Conservation (phyloP, 1,139 yeast species). For the Pneumocystis jirovecii region DNA sequence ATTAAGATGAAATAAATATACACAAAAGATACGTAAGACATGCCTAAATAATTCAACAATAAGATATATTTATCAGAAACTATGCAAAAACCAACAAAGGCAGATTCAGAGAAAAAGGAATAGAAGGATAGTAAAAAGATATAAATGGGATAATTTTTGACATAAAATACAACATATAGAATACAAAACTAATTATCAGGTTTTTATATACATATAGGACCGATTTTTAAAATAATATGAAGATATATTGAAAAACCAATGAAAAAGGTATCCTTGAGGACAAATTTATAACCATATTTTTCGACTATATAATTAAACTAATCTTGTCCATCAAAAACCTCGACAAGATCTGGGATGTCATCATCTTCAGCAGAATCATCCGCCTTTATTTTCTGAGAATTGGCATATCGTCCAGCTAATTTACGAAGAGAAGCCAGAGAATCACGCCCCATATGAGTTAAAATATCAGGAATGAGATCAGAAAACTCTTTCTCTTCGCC, state of each 20-base stretch:
- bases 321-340: neutral
- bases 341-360: constrained; percentile 71
- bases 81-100: no score
- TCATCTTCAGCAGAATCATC: constrained; percentile 40
- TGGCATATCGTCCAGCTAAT: constrained; percentile 73
- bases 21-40: neutral
- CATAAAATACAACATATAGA: no score
- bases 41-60: no score
- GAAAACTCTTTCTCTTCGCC: constrained; percentile 88
- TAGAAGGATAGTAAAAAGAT: no score
- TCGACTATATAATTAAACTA: neutral
- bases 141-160: no score
- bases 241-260: neutral
- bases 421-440: constrained; percentile 79
- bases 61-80: no score
- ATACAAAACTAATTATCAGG: no score
- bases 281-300: neutral
- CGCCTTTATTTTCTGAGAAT: constrained; percentile 35
- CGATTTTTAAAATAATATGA: neutral
- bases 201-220: neutral
- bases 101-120: no score
- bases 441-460: constrained; percentile 95
- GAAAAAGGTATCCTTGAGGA: neutral
- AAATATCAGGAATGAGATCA: constrained; percentile 86
- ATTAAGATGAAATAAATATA: no score